phyloP scores from a whole-genome alignment of 2,329 filamentous ascomycete genomes.

The Colletotrichum brevisporum region DNA sequence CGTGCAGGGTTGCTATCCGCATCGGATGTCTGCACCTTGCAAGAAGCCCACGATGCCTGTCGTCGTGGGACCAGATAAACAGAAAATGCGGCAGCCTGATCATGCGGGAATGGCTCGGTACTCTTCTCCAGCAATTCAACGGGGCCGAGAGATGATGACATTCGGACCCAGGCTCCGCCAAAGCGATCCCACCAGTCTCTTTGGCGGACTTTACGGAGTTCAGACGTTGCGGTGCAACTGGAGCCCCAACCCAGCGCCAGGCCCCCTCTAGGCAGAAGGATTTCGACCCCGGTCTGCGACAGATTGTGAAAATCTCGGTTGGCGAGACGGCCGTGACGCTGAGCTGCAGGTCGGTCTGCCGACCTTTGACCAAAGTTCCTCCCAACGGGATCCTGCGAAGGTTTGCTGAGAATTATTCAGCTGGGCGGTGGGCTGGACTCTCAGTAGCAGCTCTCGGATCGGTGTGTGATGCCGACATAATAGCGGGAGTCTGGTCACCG shows the following conservation, averaged over 20 bases:
- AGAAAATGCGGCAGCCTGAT: not conserved
- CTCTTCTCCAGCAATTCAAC: not conserved
- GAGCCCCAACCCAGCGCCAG: not conserved
- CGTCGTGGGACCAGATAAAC: not conserved
- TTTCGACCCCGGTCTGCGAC: slow-evolving; percentile 1
- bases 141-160: slow-evolving; percentile 5
- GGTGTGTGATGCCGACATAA: no score
- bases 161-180: slow-evolving; percentile 1
- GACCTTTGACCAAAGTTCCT: slow-evolving; percentile 10
- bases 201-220: slow-evolving; percentile 17
- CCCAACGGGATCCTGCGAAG: not conserved
- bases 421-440: no score
- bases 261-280: slow-evolving; percentile 17
- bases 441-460: no score
- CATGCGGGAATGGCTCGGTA: not conserved
- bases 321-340: slow-evolving; percentile 1
- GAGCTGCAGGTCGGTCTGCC: not conserved
- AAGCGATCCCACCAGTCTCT: not conserved
- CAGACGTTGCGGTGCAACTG: slow-evolving; percentile 8
- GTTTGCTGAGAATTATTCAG: not conserved
- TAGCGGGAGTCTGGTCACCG: not conserved
- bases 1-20: not conserved
- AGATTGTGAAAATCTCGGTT: slow-evolving; percentile 23
- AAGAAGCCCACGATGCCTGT: not conserved
- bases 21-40: not conserved